phyloP scores from a whole-genome alignment of 2,329 filamentous ascomycete species.

The Cladosporium colombiae region DNA sequence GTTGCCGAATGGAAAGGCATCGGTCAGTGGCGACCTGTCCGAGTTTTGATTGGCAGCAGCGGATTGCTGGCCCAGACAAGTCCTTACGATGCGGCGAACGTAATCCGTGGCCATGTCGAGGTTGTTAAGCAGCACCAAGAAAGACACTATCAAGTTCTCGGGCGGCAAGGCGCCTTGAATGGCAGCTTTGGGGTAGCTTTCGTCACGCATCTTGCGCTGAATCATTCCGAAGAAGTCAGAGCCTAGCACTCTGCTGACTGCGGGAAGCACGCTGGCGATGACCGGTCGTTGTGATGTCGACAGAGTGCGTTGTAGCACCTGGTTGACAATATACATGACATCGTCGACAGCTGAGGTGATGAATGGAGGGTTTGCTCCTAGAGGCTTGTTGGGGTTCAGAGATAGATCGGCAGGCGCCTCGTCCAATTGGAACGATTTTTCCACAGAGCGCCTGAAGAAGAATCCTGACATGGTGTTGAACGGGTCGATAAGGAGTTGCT shows the following conservation, averaged over 20 bases:
- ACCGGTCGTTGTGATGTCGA: conserved; percentile 82
- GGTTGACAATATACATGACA: conserved; percentile 98
- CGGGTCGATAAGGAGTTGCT: conserved; percentile 70
- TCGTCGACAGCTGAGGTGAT: conserved; percentile 96
- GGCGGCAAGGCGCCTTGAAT: conserved; percentile 81
- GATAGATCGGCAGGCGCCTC: conserved; percentile 80
- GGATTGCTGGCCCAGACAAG: conserved; percentile 54
- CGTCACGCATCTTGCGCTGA: conserved; percentile 95
- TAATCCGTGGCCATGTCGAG: conserved; percentile 92
- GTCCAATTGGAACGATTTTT: conserved; percentile 96
- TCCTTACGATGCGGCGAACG: conserved; percentile 77
- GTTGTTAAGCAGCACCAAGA: conserved; percentile 93
- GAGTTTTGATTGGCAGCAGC: conserved; percentile 10
- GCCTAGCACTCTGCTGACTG: conserved; percentile 75
- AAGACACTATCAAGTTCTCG: conserved; percentile 83
- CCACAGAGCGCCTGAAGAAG: conserved; percentile 93
- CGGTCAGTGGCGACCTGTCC: conserved; percentile 38
- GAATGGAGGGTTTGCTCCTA: conserved; percentile 79
- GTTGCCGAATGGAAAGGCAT: conserved; percentile 77
- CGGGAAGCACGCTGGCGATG: conserved; percentile 74
- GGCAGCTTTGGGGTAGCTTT: conserved; percentile 80
- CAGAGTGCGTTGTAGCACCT: conserved; percentile 81
- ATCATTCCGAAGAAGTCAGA: conserved; percentile 96
- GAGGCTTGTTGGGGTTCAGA: conserved; percentile 68
- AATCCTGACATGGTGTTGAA: conserved; percentile 95